These are phyloP conservation scores for Fomitopsis betulina DNA, from an alignment of 1,284 basidiomycete genomes.

Conservation along the genomic window DNA sequence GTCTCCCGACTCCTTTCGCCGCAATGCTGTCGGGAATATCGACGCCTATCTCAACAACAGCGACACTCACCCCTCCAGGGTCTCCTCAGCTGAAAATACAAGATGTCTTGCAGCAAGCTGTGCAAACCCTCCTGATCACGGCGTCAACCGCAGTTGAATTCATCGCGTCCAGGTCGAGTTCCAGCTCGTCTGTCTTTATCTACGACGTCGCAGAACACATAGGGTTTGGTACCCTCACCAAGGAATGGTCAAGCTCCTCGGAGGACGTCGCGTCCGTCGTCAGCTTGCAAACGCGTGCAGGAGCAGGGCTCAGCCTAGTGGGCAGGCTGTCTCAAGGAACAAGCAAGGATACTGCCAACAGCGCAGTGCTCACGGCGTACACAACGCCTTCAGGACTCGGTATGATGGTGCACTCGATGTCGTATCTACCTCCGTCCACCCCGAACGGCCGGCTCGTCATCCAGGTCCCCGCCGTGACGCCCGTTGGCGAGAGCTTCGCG, in stretches of 20 bases:
- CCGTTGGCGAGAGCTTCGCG: slow-evolving; percentile 59
- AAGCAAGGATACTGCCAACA: slow-evolving; percentile 56
- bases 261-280: slow-evolving; percentile 52
- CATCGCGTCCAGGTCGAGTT: slow-evolving; percentile 47
- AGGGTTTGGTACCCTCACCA: slow-evolving; percentile 70
- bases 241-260: slow-evolving; percentile 45
- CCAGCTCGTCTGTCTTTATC: slow-evolving; percentile 68
- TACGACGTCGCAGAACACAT: slow-evolving; percentile 80
- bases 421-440: slow-evolving; percentile 58
- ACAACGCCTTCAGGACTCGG: slow-evolving; percentile 74
- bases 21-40: slow-evolving; percentile 26
- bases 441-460: slow-evolving; percentile 65
- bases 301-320: slow-evolving; percentile 80
- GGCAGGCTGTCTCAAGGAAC: slow-evolving; percentile 78
- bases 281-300: slow-evolving; percentile 80
- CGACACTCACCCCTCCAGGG: slow-evolving; percentile 28
- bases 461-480: slow-evolving; percentile 71
- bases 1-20: slow-evolving; percentile 1
- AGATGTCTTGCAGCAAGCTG: slow-evolving; percentile 16
- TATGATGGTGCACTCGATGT: slow-evolving; percentile 71
- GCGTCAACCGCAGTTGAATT: slow-evolving; percentile 67
- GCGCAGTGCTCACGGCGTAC: slow-evolving; percentile 67
- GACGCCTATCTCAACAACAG: slow-evolving; percentile 28
- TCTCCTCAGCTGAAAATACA: slow-evolving; percentile 25
- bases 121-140: slow-evolving; percentile 29